phyloP scores from a whole-genome alignment of 2,329 filamentous ascomycete genomes.

The Botryotinia calthae region DNA sequence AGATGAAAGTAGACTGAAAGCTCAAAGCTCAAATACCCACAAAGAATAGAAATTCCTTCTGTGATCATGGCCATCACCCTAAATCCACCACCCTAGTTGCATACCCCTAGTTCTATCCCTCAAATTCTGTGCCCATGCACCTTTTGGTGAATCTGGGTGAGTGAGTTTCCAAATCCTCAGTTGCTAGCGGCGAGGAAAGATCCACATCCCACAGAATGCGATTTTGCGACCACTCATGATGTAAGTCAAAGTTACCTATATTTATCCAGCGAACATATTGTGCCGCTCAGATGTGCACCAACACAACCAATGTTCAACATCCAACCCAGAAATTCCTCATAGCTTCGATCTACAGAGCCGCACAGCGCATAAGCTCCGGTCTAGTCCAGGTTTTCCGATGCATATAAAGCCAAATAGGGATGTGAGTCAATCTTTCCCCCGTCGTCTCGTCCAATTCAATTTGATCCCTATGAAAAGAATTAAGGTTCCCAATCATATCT shows the following conservation, averaged over 20 bases:
- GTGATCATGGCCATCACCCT: neutral
- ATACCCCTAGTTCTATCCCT: neutral
- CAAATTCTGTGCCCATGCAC: neutral
- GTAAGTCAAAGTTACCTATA: neutral
- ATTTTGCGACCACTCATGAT: neutral
- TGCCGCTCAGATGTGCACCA: rapidly evolving
- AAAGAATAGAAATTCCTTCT: neutral
- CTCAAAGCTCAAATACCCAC: too few relatives aligned
- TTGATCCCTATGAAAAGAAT: neutral
- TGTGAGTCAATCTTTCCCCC: too few relatives aligned
- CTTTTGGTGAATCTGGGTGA: neutral
- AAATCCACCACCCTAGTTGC: too few relatives aligned
- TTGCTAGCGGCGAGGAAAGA: neutral
- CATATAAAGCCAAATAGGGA: neutral
- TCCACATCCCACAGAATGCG: too few relatives aligned
- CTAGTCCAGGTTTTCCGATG: neutral
- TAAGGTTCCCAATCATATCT: neutral
- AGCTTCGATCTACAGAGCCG: neutral
- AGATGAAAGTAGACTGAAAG: neutral
- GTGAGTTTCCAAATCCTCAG: rapidly evolving
- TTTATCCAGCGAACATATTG: neutral
- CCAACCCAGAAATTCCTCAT: too few relatives aligned
- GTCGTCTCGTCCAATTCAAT: neutral
- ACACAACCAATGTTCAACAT: neutral
- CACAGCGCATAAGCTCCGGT: neutral